Base-by-base conservation (phyloP, 2,329 filamentous ascomycete genomes). In the Corinectria fuckeliana region DNA sequence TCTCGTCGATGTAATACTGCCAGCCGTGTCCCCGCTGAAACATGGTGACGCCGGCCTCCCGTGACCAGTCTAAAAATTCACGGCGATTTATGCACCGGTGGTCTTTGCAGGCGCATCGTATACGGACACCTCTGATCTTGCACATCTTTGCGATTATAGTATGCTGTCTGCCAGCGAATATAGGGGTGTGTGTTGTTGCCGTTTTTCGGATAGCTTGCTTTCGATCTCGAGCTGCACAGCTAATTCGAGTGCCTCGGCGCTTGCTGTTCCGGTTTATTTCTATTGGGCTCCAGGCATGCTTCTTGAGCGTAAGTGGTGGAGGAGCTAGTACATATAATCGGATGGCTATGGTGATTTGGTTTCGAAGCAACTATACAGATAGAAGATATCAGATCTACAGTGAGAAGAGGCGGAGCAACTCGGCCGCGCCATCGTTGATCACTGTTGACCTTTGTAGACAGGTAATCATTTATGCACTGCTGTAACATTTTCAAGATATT, bases 21-120 rank as follows among this genome's bases (percentile, higher is more conserved):
- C 60, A 62, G 14, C 56, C 60, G 21, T 62, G 60, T 6, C 56
- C 57, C 8, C 9, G 36, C 6, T 10, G 23, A 10, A 16, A 18
- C 18, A 41, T 38, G 10, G n/a, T 18, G 16, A 44, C 53, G 14
- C 50, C 50, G 10, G 28, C 26, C 14, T 34, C 26, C 4, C 14
- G 8, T 13, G 34, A 20, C 44, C 42, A 57, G 20, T 60, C 57
- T 16, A 50, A 30, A 23, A 63, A 58, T 14, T 58, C 60, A 9
- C 49, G 49, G 26, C 49, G 52, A 5, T 51, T 25, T 28, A 14
- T 28, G 26, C 49, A 62, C 8, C 49, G 48, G 8, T 20, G 11
- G 34, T 60, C 52, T 44, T 56, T 56, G 39, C 60, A 62, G 36
- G 52, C 52, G 32, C 60, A 60, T 7, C 34, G 9, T 20, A 36